Evolutionary conservation across 2,329 filamentous ascomycete genomes (phyloP).

Genomic region (Claviceps lovelessii): DNA sequence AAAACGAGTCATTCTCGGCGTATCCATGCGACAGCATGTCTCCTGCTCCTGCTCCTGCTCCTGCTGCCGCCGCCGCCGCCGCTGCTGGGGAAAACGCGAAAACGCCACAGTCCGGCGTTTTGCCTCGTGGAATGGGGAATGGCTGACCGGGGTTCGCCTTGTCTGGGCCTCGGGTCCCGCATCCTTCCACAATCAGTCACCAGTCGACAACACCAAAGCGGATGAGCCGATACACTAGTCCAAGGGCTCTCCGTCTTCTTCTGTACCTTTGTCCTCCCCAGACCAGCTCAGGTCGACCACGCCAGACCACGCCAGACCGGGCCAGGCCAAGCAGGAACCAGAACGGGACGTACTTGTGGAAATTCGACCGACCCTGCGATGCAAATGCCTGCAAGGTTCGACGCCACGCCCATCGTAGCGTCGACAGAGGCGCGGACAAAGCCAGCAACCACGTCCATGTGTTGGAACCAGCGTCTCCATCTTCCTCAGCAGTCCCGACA

Average conservation of each 20-base stretch:
- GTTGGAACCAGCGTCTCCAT: background rate
- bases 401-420: background rate
- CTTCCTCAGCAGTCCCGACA: background rate
- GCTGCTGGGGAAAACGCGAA: too few species aligned
- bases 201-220: background rate
- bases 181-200: background rate
- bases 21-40: too few species aligned
- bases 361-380: background rate
- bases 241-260: background rate
- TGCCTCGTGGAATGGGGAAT: background rate
- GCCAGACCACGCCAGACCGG: too few species aligned
- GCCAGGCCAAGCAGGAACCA: too few species aligned
- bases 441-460: constrained; percentile 2
- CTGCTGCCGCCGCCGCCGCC: too few species aligned
- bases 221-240: background rate
- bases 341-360: background rate
- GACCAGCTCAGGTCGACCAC: too few species aligned
- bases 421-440: background rate
- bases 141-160: too few species aligned
- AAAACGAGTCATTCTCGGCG: too few species aligned
- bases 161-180: background rate
- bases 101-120: too few species aligned
- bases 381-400: background rate
- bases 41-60: too few species aligned
- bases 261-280: too few species aligned